Base-by-base conservation (phyloP, 164 flowering plant genomes). In the Magnolia changhungtana region DNA sequence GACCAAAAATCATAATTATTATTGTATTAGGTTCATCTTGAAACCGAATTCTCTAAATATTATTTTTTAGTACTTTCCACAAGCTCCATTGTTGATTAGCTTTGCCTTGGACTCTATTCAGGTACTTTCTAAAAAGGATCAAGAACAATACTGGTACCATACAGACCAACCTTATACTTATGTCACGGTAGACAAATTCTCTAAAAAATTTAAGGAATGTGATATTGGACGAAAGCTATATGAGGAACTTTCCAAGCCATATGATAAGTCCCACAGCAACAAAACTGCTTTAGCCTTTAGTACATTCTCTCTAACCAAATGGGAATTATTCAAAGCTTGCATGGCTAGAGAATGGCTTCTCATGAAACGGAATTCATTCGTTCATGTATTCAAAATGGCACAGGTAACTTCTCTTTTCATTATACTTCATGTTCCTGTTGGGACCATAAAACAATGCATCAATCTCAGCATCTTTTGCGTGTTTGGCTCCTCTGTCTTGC, bases 61-160 rank as follows among this genome's bases (percentile, higher is more conserved):
- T 37, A 4, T 37, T 37, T 37, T 37, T 37, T 4, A 37, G 45
- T 37, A 37, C 45, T 37, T 37, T 37, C 45, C 45, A 37, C 45
- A 4, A 37, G 7, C 7, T 37, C 45, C 45, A 37, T 37, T 37
- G 45, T 37, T 37, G 45, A 37, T 37, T 37, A 37, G 45, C 45
- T 37, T 0, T 37, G 45, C 45, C 45, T 4, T 37, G 45, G 3
- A 19, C 52, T 37, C 3, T 10, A 29, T 83, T 19, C 83, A 91
- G 93, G 90, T 91, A 9, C 80, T 81, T 14, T 90, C 92, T 5
- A 83, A 72, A 77, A 91, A 89, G 67, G 93, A 91, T 77, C 95
- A 90, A 81, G 87, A 67, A 65, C 89, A 89, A 71, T 88, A 89
- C 77, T 91, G 93, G 91, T 45, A 63, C 59, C 71, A 14, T 18